Conservation (phyloP, 192 early-diverging fungal genomes). For the Piromyces finnis region DNA sequence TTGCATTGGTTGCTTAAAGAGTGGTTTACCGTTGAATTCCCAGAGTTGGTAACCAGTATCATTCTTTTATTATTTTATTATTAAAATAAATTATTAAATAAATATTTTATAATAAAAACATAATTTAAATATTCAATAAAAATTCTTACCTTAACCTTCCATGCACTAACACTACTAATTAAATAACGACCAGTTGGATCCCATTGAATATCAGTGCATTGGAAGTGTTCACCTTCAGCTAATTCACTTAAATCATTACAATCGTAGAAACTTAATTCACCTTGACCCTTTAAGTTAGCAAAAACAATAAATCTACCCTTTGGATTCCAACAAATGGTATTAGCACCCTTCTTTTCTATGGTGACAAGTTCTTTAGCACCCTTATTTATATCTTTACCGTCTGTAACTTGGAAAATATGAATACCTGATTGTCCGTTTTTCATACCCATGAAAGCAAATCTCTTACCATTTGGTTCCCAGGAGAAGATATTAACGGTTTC, state of each 20-base stretch:
- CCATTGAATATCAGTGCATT: constrained; percentile 92
- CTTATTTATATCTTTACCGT: constrained; percentile 8
- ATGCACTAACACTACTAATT: constrained; percentile 64
- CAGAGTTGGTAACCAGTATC: constrained; percentile 88
- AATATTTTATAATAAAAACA: not conserved
- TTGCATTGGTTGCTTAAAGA: constrained; percentile 55
- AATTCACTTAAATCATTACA: constrained; percentile 39
- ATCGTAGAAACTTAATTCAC: constrained; percentile 89
- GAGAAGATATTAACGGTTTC: constrained; percentile 66
- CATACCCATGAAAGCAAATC: constrained; percentile 59
- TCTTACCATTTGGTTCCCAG: constrained; percentile 87
- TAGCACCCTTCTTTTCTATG: constrained; percentile 62
- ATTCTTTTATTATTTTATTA: constrained; percentile 10
- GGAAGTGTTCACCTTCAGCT: constrained; percentile 74
- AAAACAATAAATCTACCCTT: constrained; percentile 81
- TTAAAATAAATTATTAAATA: not conserved
- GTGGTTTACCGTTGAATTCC: constrained; percentile 71
- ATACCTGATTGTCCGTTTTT: constrained; percentile 34
- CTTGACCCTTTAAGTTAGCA: constrained; percentile 59
- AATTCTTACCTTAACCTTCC: constrained; percentile 45
- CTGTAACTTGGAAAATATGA: constrained; percentile 1
- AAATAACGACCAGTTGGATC: constrained; percentile 95
- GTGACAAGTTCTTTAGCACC: constrained; percentile 69
- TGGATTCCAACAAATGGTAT: constrained; percentile 83
- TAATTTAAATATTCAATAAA: not conserved